A percentile compares a stretch with the other conserved stretches of the same genome.
These are phyloP conservation scores for Monoraphidium neglectum DNA, from an alignment of 139 green algal genomes.

Conservation along the genomic window DNA sequence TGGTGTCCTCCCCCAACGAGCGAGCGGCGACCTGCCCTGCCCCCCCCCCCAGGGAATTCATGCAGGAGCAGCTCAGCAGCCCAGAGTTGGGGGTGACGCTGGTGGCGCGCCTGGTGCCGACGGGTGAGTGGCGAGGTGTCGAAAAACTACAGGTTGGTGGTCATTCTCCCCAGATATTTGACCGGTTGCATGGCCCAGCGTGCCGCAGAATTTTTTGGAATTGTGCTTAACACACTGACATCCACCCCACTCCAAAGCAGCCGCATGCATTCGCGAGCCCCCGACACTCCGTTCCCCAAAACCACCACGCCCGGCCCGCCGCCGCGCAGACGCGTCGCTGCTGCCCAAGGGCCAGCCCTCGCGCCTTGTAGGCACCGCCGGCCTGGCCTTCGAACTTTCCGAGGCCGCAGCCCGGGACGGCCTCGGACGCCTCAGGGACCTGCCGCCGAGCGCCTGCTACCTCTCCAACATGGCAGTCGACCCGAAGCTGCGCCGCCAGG, in stretches of 20 bases:
- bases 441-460: conserved; percentile 5
- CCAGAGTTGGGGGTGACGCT: not conserved
- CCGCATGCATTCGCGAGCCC: no score
- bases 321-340: conserved; percentile 9
- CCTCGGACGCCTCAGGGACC: not conserved
- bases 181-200: no score
- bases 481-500: conserved; percentile 28
- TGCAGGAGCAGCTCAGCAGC: not conserved
- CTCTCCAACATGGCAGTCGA: conserved; percentile 42
- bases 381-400: not conserved
- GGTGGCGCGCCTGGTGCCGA: not conserved
- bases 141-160: no score
- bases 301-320: no score
- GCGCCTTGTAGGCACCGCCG: conserved; percentile 14
- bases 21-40: no score
- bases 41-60: not conserved
- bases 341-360: conserved; percentile 9
- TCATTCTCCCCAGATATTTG: no score
- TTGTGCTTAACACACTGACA: conserved; percentile 7
- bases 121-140: not conserved
- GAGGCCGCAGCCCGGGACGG: not conserved
- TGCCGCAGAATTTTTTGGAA: conserved; percentile 1
- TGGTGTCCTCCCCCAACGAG: no score
- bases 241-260: no score
- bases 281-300: no score